phyloP scores from a whole-genome alignment of 257 asterid genomes.

The Dorcoceras hygrometricum region DNA sequence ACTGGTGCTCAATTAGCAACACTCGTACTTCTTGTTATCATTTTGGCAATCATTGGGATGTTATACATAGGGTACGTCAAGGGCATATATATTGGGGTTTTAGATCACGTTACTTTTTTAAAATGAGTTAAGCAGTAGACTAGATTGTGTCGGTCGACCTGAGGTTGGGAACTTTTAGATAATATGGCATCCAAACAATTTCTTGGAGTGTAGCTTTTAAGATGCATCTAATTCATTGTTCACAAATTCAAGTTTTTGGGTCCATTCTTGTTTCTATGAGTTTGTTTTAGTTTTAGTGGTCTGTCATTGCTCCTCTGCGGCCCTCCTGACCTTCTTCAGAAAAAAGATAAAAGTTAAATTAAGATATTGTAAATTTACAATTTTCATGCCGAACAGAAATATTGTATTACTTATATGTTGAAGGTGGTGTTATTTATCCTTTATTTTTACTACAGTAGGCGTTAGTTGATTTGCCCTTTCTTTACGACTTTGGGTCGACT shows the following conservation, averaged over 20 bases:
- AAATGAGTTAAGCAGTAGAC: conserved; percentile 10
- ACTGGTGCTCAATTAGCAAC: conserved; percentile 84
- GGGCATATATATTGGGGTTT: background rate
- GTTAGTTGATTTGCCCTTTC: conserved; percentile 30
- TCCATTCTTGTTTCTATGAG: background rate
- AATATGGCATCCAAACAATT: conserved; percentile 2
- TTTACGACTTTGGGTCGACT: background rate
- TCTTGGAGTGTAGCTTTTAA: background rate
- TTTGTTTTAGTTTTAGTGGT: background rate
- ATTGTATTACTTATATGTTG: conserved; percentile 5
- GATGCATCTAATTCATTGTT: background rate
- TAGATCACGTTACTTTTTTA: conserved; percentile 11
- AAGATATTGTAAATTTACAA: background rate
- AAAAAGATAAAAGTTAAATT: too few relatives aligned
- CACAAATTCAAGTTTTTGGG: background rate
- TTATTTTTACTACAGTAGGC: conserved; percentile 40
- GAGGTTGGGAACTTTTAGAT: background rate
- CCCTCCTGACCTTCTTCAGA: background rate
- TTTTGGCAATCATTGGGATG: conserved; percentile 74
- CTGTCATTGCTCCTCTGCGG: background rate
- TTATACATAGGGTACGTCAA: conserved; percentile 69
- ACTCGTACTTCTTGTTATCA: conserved; percentile 68
- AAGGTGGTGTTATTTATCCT: conserved; percentile 74
- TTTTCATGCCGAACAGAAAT: background rate
- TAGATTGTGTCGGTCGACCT: conserved; percentile 11